Percentiles rank a stretch among this genome's conserved stretches.
Conservation (phyloP, 805 yeast genomes). For the Diddensiella transvaalensis region DNA sequence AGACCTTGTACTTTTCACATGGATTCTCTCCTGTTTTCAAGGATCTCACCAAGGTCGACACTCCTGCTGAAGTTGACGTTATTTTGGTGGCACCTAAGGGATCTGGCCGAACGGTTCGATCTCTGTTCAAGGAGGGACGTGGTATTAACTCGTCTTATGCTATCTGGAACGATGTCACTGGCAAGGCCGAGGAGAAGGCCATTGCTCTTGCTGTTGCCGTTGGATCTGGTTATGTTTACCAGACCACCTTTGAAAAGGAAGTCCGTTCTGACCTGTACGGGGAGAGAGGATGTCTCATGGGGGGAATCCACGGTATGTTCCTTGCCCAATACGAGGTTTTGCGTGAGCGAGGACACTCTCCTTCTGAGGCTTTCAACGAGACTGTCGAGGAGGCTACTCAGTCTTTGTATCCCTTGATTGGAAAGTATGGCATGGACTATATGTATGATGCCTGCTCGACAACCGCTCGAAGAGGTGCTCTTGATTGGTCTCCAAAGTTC, state of each 20-base stretch:
- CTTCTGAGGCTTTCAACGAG: constrained; percentile 99
- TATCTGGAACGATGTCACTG: constrained; percentile 98
- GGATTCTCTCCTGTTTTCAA: constrained; percentile 99
- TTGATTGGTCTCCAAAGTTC: constrained; percentile 99
- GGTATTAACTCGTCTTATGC: constrained; percentile 99
- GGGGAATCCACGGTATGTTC: constrained; percentile 99
- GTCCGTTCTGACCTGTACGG: constrained; percentile 99
- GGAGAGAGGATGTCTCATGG: constrained; percentile 99
- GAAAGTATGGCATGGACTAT: constrained; percentile 99
- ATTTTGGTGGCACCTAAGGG: constrained; percentile 99
- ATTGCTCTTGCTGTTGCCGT: constrained; percentile 98
- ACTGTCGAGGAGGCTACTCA: constrained; percentile 99
- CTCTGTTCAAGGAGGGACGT: constrained; percentile 99
- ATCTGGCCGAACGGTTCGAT: constrained; percentile 99
- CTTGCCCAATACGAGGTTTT: constrained; percentile 99
- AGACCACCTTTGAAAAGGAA: constrained; percentile 98
- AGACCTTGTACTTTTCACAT: constrained; percentile 98
- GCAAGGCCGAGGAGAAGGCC: constrained; percentile 99
- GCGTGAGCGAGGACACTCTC: constrained; percentile 99
- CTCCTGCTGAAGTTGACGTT: constrained; percentile 93
- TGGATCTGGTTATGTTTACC: constrained; percentile 99
- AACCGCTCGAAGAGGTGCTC: constrained; percentile 99
- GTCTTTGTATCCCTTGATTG: constrained; percentile 97
- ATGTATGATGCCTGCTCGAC: constrained; percentile 99
- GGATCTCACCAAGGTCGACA: constrained; percentile 92